Evolutionary conservation across 116 monocot genomes (phyloP).

Genomic region (Posidonia oceanica): DNA sequence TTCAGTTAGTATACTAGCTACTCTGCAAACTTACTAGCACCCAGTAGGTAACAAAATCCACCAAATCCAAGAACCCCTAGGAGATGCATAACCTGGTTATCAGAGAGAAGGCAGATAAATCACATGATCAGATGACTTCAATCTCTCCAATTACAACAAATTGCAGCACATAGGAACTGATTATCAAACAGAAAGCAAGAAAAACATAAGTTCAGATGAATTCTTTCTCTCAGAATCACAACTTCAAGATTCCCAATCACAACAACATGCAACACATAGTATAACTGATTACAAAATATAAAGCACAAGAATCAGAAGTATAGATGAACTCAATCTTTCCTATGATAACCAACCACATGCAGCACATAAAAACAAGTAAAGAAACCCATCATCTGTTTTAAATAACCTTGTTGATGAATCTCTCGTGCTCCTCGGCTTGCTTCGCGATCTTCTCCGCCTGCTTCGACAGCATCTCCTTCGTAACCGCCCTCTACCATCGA

Average conservation of each 20-base stretch:
- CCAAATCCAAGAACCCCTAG: conserved; percentile 93
- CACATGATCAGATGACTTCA: background rate
- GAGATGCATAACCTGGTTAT: conserved; percentile 79
- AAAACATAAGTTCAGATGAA: background rate
- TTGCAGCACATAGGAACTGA: background rate
- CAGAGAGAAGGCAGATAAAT: background rate
- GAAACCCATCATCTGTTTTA: too few species aligned
- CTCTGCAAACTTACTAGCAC: conserved; percentile 60
- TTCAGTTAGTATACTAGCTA: background rate
- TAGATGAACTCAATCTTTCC: too few species aligned
- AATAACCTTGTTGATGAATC: conserved; percentile 52
- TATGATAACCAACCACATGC: too few species aligned
- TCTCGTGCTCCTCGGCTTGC: conserved; percentile 93
- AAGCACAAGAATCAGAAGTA: too few species aligned
- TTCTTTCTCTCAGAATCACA: too few species aligned
- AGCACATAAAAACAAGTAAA: too few species aligned
- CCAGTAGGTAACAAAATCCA: conserved; percentile 89
- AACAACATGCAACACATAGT: too few species aligned
- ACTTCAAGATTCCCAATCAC: too few species aligned
- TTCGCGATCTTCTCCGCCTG: conserved; percentile 68
- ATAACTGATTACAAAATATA: too few species aligned
- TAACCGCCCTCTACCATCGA: conserved; percentile 8
- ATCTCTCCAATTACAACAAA: background rate
- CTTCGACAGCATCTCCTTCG: conserved; percentile 40
- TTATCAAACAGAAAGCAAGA: background rate